These are phyloP conservation scores for Suillus spraguei DNA, from an alignment of 768 basidiomycete species.

Conservation along the genomic window DNA sequence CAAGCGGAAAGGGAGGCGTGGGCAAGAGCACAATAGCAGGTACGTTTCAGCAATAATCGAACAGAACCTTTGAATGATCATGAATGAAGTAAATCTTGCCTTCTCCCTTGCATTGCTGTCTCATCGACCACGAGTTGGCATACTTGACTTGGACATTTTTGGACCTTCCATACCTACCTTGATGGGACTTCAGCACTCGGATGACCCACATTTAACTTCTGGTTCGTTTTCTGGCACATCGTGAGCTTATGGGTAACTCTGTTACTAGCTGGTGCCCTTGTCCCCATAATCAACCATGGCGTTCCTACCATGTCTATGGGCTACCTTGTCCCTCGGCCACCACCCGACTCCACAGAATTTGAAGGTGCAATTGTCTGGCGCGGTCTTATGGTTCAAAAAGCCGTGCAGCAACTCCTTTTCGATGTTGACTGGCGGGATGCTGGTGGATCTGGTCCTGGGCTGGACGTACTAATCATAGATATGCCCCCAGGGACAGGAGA, in stretches of 20 bases:
- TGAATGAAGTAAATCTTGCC: conserved; percentile 71
- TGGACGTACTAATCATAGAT: conserved; percentile 90
- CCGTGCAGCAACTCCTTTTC: conserved; percentile 93
- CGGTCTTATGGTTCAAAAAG: conserved; percentile 98
- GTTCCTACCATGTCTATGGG: conserved; percentile 97
- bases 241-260: not conserved
- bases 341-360: conserved; percentile 49
- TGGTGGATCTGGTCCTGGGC: conserved; percentile 37
- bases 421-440: conserved; percentile 85
- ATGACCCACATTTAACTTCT: conserved; percentile 76
- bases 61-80: conserved; percentile 2
- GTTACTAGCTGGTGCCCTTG: conserved; percentile 68
- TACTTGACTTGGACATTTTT: conserved; percentile 95
- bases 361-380: conserved; percentile 93
- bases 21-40: conserved; percentile 95
- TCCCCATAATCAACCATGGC: conserved; percentile 87
- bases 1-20: conserved; percentile 94
- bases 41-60: conserved; percentile 33
- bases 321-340: conserved; percentile 72
- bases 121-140: conserved; percentile 67
- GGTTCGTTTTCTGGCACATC: conserved; percentile 44
- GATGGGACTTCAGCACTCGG: conserved; percentile 80
- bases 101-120: conserved; percentile 60
- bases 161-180: conserved; percentile 93
- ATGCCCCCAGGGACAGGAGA: conserved; percentile 99